Evolutionary conservation across 2,329 filamentous ascomycete species (phyloP).

Genomic region (Trichothecium roseum): DNA sequence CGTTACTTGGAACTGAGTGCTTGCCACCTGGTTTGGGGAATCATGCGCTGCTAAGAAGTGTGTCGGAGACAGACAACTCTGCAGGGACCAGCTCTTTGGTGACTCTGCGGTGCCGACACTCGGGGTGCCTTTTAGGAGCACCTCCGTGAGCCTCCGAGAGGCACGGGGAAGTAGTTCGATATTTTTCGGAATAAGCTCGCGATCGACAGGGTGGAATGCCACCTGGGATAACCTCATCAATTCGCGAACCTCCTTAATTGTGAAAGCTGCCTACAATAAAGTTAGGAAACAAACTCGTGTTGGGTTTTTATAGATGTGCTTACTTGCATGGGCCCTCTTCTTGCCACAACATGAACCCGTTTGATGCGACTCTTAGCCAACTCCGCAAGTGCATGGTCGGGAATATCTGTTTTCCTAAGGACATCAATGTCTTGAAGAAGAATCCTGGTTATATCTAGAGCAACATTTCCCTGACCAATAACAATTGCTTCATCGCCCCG

Average conservation of each 20-base stretch:
- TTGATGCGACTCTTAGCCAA: conserved; percentile 65
- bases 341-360: conserved; percentile 76
- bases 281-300: conserved; percentile 2
- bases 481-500: conserved; percentile 74
- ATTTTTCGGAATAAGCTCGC: conserved; percentile 55
- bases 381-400: conserved; percentile 67
- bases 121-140: conserved; percentile 65
- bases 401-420: conserved; percentile 77
- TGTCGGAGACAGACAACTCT: conserved; percentile 73
- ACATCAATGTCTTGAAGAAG: conserved; percentile 66
- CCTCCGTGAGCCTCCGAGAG: conserved; percentile 66
- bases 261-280: conserved; percentile 65
- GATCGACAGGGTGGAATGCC: conserved; percentile 59
- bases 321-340: conserved; percentile 81
- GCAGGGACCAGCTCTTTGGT: conserved; percentile 68
- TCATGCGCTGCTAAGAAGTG: conserved; percentile 47
- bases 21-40: conserved; percentile 41
- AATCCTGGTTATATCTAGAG: conserved; percentile 84
- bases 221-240: conserved; percentile 67
- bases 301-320: conserved; percentile 10
- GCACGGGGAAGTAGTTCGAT: conserved; percentile 63
- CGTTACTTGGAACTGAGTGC: conserved; percentile 58
- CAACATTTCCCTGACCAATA: conserved; percentile 93
- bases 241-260: conserved; percentile 89
- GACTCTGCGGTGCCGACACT: conserved; percentile 13